Conservation (phyloP, 2,329 filamentous ascomycete genomes). For the Tolypocladium album region DNA sequence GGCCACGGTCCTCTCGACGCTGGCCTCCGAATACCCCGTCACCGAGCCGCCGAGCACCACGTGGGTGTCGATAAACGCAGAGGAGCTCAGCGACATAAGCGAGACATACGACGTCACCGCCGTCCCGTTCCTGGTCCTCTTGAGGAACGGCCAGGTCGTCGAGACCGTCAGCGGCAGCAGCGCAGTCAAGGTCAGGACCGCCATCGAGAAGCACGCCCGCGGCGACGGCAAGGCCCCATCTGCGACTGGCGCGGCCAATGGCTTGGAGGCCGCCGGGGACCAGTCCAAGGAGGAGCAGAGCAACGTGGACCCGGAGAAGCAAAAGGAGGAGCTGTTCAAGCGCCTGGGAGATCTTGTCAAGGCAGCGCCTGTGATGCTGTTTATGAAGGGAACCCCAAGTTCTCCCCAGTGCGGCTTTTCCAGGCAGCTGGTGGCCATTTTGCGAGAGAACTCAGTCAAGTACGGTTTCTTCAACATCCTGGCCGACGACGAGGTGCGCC, state of each 20-base stretch:
- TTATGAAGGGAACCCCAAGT: constrained; percentile 94
- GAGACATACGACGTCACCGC: constrained; percentile 91
- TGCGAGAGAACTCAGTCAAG: constrained; percentile 83
- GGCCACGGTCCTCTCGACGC: constrained; percentile 72
- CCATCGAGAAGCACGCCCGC: constrained; percentile 73
- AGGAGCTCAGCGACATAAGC: constrained; percentile 84
- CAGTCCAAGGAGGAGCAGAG: constrained; percentile 31
- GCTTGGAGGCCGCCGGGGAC: constrained; percentile 24
- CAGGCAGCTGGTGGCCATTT: constrained; percentile 72
- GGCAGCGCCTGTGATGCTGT: constrained; percentile 94
- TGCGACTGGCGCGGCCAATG: constrained; percentile 23
- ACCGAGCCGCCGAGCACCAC: constrained; percentile 55
- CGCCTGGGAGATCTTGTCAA: constrained; percentile 78
- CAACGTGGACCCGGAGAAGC: constrained; percentile 39
- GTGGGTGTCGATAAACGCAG: constrained; percentile 88
- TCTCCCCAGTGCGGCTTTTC: constrained; percentile 89
- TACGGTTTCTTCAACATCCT: constrained; percentile 99
- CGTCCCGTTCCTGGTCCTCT: constrained; percentile 82
- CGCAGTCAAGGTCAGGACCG: constrained; percentile 70
- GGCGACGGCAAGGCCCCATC: constrained; percentile 22
- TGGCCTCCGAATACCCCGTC: constrained; percentile 75
- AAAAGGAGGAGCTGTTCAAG: constrained; percentile 77
- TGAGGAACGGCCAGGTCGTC: constrained; percentile 63
- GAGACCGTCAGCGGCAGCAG: constrained; percentile 87
- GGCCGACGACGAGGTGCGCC: constrained; percentile 91